These are phyloP conservation scores for Carex sylvatica DNA, from an alignment of 202 grass and related monocot species.

Conservation along the genomic window DNA sequence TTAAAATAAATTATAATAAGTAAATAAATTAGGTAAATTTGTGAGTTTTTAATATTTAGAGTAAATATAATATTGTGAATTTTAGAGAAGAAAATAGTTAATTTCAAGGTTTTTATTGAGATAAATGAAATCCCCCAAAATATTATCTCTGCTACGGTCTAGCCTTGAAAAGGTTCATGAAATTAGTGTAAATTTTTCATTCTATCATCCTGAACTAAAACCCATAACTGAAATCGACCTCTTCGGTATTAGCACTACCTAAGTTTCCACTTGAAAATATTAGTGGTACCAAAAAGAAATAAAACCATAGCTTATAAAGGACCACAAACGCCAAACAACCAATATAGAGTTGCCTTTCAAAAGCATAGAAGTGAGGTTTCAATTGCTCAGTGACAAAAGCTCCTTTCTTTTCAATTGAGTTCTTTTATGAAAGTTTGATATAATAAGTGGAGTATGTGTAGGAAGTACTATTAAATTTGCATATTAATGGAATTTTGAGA, in stretches of 20 bases:
- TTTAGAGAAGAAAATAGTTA: too few relatives aligned
- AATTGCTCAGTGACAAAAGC: slow-evolving; percentile 3
- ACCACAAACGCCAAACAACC: slow-evolving; percentile 3
- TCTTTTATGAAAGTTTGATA: slow-evolving; percentile 7
- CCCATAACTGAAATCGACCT: not conserved
- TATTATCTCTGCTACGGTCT: not conserved
- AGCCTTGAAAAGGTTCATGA: not conserved
- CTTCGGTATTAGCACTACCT: slow-evolving; percentile 7
- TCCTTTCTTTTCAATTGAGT: not conserved
- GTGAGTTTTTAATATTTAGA: too few relatives aligned
- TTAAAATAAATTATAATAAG: too few relatives aligned
- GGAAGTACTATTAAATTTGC: slow-evolving; percentile 4
- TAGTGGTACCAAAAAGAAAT: not conserved
- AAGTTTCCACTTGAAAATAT: slow-evolving; percentile 3
- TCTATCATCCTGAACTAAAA: not conserved
- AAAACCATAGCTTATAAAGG: not conserved
- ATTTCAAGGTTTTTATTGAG: too few relatives aligned
- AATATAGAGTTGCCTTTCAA: not conserved
- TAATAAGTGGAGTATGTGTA: slow-evolving; percentile 23
- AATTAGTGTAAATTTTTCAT: not conserved
- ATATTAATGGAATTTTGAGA: slow-evolving; percentile 13
- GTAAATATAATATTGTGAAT: too few relatives aligned
- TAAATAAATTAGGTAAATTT: too few relatives aligned
- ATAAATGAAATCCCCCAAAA: too few relatives aligned
- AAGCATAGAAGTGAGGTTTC: slow-evolving; percentile 12